phyloP scores from a whole-genome alignment of 192 early-diverging fungal species.

The Coemansia sp. region DNA sequence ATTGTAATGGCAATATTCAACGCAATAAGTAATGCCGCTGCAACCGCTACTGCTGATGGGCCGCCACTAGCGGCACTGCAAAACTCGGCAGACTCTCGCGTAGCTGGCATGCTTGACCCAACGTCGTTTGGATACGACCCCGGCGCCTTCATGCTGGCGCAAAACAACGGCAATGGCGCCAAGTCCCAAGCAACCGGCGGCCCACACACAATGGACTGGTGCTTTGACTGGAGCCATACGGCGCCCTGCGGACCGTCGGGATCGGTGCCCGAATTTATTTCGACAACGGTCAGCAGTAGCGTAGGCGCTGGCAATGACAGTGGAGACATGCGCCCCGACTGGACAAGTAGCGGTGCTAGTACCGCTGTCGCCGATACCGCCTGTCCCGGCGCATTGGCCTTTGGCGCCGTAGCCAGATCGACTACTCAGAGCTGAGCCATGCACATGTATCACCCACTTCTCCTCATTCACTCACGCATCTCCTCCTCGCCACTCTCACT shows the following conservation, averaged over 20 bases:
- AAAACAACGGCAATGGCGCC: conserved; percentile 1
- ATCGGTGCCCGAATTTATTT: background rate
- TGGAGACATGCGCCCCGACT: conserved; percentile 4
- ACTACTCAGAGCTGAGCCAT: background rate
- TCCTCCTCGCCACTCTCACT: background rate
- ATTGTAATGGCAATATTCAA: conserved; percentile 51
- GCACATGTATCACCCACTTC: background rate
- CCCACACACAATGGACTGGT: conserved; percentile 39
- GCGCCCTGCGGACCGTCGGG: conserved; percentile 1
- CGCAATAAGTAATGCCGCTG: conserved; percentile 33
- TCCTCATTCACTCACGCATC: background rate
- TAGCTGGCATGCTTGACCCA: conserved; percentile 10
- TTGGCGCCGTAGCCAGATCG: background rate
- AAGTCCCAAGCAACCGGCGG: conserved; percentile 8
- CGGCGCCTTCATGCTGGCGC: conserved; percentile 16
- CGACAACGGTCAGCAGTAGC: background rate
- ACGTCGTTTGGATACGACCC: conserved; percentile 36
- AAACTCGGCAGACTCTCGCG: background rate
- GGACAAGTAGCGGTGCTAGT: conserved; percentile 3
- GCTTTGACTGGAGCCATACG: conserved; percentile 30
- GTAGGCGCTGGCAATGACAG: background rate
- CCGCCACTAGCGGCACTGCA: background rate
- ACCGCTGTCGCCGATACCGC: background rate
- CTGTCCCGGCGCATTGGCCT: background rate
- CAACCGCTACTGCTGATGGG: background rate